Base-by-base conservation (phyloP, 441 rosid genomes). In the Gossypium trilobum region DNA sequence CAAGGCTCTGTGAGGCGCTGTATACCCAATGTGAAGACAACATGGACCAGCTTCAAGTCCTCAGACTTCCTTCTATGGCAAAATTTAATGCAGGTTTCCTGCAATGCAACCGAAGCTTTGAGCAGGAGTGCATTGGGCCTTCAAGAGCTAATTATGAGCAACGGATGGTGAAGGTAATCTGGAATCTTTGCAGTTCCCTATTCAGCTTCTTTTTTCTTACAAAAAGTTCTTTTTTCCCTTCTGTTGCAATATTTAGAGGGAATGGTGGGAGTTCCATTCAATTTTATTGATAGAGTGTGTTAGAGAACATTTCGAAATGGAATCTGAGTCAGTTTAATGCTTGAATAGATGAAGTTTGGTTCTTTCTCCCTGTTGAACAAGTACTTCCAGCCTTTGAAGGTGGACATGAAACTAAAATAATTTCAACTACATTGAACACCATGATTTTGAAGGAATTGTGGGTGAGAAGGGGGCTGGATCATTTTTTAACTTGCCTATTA, bases 1-100 rank as follows among this genome's bases (percentile, higher is more conserved):
- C 99, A 51, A 95, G 88, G 82, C 91, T 91, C 50, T 95, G 99
- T 3, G 99, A 95, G 85, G 75, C 85, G 13, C 75, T 89, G 42
- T 95, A 87, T 79, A 84, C 91, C 44, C 86, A 60, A 67, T 95
- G 99, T 52, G 99, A 95, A 82, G 99, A 92, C 82, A 88, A 79
- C 78, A 92, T 95, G 99, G 99, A 95, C 86, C 97, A 87, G 72
- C 93, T 95, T 84, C 99, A 95, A 78, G 85, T 88, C 81, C 99
- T 95, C 72, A 85, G 91, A 72, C 98, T 92, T 81, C 99, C 99
- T 80, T 91, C 99, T 61, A 92, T 95, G 98, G 96, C 99, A 69
- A 95, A 95, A 81, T 95, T 95, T 79, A 91, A 91, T 76, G 97
- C 98, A 7, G 99, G 99, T 71, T 87, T 91, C 79, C 79, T 86